These are phyloP conservation scores for Suhomyces yuchorum DNA, from an alignment of 1,139 yeast species.

Conservation along the genomic window DNA sequence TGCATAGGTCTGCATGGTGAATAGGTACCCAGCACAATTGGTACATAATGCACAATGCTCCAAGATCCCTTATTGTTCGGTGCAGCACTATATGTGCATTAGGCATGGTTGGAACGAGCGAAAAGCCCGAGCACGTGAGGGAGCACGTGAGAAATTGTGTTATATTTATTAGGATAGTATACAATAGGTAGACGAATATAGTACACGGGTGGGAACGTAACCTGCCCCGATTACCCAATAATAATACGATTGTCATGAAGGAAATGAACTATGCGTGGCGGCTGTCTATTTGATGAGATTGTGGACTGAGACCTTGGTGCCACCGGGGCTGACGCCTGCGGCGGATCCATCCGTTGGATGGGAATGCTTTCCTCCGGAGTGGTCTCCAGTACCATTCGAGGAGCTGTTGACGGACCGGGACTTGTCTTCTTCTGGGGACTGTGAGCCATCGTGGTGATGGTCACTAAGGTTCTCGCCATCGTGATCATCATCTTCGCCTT, in stretches of 20 bases:
- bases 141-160: background rate
- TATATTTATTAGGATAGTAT: background rate
- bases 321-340: conserved; percentile 5
- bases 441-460: background rate
- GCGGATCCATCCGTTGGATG: background rate
- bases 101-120: background rate
- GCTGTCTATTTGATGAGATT: conserved; percentile 14
- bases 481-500: conserved; percentile 7
- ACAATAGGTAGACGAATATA: conserved; percentile 1
- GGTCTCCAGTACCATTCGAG: conserved; percentile 11
- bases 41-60: background rate
- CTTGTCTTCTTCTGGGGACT: background rate
- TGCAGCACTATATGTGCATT: conserved; percentile 4
- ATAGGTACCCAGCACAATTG: background rate
- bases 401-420: background rate
- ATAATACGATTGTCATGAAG: conserved; percentile 4
- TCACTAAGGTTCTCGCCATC: conserved; percentile 6
- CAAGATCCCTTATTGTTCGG: conserved; percentile 3
- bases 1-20: background rate
- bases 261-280: conserved; percentile 9
- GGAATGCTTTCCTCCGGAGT: background rate
- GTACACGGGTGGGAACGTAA: conserved; percentile 3
- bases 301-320: conserved; percentile 13
- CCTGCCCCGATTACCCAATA: conserved; percentile 2
- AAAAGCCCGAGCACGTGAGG: background rate